phyloP scores from a whole-genome alignment of 768 basidiomycete species.

The Calocybe cyanea region DNA sequence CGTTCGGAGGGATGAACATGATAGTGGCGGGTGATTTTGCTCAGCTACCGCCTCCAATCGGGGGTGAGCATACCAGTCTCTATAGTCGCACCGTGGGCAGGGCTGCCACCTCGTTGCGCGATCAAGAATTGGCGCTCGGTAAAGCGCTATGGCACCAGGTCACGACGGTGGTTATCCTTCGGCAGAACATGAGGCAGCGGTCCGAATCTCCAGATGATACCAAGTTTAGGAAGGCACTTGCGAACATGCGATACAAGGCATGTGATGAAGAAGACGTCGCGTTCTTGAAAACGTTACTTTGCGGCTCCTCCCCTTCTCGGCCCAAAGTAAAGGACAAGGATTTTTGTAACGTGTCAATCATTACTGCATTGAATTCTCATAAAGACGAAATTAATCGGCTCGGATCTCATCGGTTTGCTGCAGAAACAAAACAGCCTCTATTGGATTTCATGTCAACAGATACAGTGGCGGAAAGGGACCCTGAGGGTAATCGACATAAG shows the following conservation, averaged over 20 bases:
- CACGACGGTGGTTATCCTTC: constrained; percentile 29
- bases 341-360: background rate
- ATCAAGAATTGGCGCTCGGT: constrained; percentile 22
- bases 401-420: background rate
- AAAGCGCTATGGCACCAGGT: constrained; percentile 29
- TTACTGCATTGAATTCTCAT: constrained; percentile 1
- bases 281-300: constrained; percentile 24
- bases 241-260: constrained; percentile 27
- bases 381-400: background rate
- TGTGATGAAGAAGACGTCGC: constrained; percentile 30
- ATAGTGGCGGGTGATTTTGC: constrained; percentile 44
- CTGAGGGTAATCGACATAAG: background rate
- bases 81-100: constrained; percentile 17
- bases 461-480: background rate
- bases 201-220: constrained; percentile 21
- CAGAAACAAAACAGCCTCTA: background rate
- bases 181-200: constrained; percentile 32
- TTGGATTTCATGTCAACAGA: background rate
- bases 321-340: background rate
- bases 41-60: constrained; percentile 32
- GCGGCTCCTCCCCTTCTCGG: too few species aligned
- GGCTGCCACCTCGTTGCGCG: background rate
- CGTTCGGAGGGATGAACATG: too few species aligned
- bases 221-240: constrained; percentile 21
- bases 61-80: constrained; percentile 16